Evolutionary conservation across 345 rosid species (phyloP).

Genomic region (Pistacia atlantica): DNA sequence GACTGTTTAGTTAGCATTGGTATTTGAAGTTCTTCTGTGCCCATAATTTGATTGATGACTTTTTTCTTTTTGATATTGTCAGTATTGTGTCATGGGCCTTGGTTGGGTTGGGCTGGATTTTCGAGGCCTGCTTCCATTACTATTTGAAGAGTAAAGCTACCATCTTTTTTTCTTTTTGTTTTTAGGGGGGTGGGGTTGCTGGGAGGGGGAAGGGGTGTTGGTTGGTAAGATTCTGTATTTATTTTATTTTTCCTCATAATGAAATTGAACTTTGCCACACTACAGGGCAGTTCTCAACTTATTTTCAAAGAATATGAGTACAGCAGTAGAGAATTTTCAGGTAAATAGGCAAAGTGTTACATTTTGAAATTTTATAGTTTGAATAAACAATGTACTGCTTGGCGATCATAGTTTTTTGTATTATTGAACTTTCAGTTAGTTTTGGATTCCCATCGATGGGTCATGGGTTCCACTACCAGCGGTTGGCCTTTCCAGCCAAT

Average conservation of each 20-base stretch:
- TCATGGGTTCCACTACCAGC: constrained; percentile 96
- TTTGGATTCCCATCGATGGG: constrained; percentile 98
- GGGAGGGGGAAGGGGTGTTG: too few species aligned
- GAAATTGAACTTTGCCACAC: constrained; percentile 21
- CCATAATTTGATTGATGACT: background rate
- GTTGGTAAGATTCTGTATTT: too few species aligned
- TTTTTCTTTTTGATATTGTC: constrained; percentile 19
- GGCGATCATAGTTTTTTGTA: too few species aligned
- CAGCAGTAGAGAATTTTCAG: constrained; percentile 91
- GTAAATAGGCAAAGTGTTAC: constrained; percentile 30
- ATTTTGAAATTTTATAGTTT: background rate
- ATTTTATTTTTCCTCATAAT: too few species aligned
- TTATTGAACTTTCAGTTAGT: constrained; percentile 46
- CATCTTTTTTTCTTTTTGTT: constrained; percentile 9
- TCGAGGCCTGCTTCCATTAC: constrained; percentile 92
- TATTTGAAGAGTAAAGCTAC: constrained; percentile 80
- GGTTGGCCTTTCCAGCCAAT: constrained; percentile 75
- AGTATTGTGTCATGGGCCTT: constrained; percentile 97
- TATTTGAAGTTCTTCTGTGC: constrained; percentile 5
- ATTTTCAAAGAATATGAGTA: constrained; percentile 82
- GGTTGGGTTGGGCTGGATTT: constrained; percentile 96
- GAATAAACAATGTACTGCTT: background rate
- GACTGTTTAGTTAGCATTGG: background rate
- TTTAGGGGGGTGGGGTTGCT: background rate
- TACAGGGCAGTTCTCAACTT: constrained; percentile 88